These are phyloP conservation scores for Boletus patriciae DNA, from an alignment of 768 basidiomycete genomes.

Conservation along the genomic window DNA sequence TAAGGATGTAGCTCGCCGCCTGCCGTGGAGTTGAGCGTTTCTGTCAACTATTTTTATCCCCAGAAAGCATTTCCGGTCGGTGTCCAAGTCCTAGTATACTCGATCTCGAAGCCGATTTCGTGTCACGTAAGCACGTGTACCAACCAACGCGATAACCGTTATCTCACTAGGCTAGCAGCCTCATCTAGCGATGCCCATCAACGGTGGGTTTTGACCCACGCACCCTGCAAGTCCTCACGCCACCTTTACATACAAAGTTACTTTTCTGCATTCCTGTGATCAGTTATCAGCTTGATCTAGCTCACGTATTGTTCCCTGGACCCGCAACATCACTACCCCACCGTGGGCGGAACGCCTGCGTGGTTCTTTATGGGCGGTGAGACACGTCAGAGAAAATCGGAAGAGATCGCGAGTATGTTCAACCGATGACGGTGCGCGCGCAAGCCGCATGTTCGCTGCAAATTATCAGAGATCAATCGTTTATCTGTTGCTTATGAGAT, in stretches of 20 bases:
- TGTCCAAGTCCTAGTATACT: background rate
- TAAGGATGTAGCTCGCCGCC: background rate
- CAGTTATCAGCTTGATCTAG: background rate
- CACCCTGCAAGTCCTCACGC: conserved; percentile 15
- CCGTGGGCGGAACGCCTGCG: background rate
- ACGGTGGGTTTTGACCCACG: background rate
- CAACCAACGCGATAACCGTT: conserved; percentile 14
- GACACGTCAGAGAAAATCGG: background rate
- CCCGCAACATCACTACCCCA: conserved; percentile 12
- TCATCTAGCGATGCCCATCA: background rate
- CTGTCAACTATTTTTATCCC: conserved; percentile 6
- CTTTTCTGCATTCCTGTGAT: conserved; percentile 11
- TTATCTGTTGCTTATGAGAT: background rate
- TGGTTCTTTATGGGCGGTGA: conserved; percentile 9
- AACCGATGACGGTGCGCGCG: background rate
- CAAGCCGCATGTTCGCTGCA: background rate
- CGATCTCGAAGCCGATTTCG: background rate
- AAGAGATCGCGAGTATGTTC: background rate
- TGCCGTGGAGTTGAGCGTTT: background rate
- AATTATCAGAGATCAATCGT: conserved; percentile 6
- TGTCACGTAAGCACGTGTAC: conserved; percentile 1
- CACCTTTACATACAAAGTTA: conserved; percentile 10
- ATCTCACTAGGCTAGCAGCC: conserved; percentile 7
- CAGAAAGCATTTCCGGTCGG: background rate
- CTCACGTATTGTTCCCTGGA: conserved; percentile 10